A percentile compares a stretch with the other conserved stretches of the same genome.
phyloP scores from a whole-genome alignment of 228 moss, liverwort and hornwort species.

The Sphagnum magellanicum region DNA sequence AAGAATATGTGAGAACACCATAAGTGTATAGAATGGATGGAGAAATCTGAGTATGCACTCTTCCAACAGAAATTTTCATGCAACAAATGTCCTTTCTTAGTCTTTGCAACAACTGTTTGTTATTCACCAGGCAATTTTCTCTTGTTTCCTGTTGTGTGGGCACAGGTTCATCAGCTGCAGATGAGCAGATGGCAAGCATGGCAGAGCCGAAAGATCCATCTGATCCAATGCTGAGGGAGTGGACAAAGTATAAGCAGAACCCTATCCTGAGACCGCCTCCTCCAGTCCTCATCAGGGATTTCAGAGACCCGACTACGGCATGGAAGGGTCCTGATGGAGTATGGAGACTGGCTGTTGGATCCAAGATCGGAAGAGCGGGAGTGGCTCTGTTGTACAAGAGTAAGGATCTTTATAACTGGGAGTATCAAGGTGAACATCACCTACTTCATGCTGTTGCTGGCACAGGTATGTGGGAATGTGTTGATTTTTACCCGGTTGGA shows the following conservation, averaged over 20 bases:
- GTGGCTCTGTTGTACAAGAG: constrained; percentile 69
- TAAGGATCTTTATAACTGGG: constrained; percentile 48
- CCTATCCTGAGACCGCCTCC: constrained; percentile 53
- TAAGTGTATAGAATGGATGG: too few relatives aligned
- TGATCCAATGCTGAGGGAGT: constrained; percentile 63
- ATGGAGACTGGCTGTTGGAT: constrained; percentile 68
- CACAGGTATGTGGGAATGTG: constrained; percentile 84
- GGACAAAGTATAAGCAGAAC: constrained; percentile 56
- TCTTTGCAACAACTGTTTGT: too few relatives aligned
- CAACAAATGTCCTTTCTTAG: too few relatives aligned
- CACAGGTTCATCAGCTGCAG: too few relatives aligned
- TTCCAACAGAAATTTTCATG: too few relatives aligned
- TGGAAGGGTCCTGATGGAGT: constrained; percentile 66
- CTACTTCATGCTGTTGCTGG: constrained; percentile 42
- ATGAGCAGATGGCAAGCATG: constrained; percentile 64
- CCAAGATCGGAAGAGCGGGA: constrained; percentile 38
- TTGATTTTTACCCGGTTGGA: constrained; percentile 66
- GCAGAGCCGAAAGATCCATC: constrained; percentile 50
- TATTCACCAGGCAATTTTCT: too few relatives aligned
- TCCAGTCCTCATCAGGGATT: constrained; percentile 23
- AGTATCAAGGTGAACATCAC: constrained; percentile 10
- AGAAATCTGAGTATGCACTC: too few relatives aligned
- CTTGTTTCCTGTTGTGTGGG: too few relatives aligned
- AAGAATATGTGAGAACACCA: too few relatives aligned
- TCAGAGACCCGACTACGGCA: constrained; percentile 81